phyloP scores from a whole-genome alignment of 805 yeast genomes.

The Yarrowia deformans region DNA sequence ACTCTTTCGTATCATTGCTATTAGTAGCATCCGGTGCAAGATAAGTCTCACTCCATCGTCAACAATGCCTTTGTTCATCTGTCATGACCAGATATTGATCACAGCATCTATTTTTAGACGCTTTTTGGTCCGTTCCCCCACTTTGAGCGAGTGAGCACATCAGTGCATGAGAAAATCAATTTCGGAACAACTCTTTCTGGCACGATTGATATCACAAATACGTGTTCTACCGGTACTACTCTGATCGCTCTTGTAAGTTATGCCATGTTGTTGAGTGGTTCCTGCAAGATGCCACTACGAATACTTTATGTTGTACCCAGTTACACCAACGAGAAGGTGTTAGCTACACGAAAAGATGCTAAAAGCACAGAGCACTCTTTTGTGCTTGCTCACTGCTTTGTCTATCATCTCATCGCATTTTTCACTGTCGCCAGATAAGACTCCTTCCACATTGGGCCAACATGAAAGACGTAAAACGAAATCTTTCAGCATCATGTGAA shows the following conservation, averaged over 20 bases:
- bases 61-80: conserved; percentile 4
- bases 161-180: conserved; percentile 13
- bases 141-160: neutral
- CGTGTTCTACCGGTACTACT: neutral
- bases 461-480: neutral
- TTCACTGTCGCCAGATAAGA: neutral
- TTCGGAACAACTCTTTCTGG: conserved; percentile 5
- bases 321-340: neutral
- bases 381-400: too few species aligned
- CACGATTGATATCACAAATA: neutral
- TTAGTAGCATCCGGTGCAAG: neutral
- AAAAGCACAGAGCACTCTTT: too few species aligned
- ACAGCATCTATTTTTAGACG: neutral
- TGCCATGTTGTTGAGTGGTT: neutral
- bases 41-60: neutral
- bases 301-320: neutral
- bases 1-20: too few species aligned
- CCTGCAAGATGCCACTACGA: neutral
- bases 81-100: neutral
- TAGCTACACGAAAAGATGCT: neutral
- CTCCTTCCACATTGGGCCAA: conserved; percentile 2
- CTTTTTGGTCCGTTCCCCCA: neutral
- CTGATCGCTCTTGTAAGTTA: neutral
- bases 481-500: conserved; percentile 4
- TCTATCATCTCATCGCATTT: neutral